phyloP scores from a whole-genome alignment of 345 rosid species.

The Arabis hirsuta region DNA sequence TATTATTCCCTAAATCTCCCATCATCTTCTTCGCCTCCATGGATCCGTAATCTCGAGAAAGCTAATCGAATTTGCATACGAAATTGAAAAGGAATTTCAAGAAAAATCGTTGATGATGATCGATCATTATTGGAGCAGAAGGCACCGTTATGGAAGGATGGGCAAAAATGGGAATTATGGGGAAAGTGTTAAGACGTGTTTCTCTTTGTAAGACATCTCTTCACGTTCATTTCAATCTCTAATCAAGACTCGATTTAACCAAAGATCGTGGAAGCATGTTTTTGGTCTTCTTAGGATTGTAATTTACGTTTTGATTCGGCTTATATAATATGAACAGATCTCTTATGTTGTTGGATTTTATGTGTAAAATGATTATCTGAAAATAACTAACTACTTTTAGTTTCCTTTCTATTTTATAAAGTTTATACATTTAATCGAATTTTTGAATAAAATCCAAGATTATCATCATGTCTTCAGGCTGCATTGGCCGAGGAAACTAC shows the following conservation, averaged over 20 bases:
- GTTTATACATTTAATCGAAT: neutral
- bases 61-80: slow-evolving; percentile 10
- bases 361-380: neutral
- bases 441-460: neutral
- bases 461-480: neutral
- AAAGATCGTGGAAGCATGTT: slow-evolving; percentile 46
- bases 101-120: slow-evolving; percentile 5
- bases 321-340: slow-evolving; percentile 1
- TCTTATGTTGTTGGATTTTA: slow-evolving; percentile 17
- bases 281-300: neutral
- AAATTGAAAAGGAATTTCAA: neutral
- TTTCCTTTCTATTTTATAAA: neutral
- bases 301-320: slow-evolving; percentile 23
- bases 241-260: neutral
- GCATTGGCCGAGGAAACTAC: slow-evolving; percentile 7
- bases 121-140: slow-evolving; percentile 14
- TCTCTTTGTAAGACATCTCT: slow-evolving; percentile 41
- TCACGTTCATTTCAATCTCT: slow-evolving; percentile 32
- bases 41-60: slow-evolving; percentile 1
- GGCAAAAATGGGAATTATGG: slow-evolving; percentile 47
- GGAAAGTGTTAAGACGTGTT: slow-evolving; percentile 44
- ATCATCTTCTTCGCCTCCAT: too few species aligned
- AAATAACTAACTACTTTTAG: neutral
- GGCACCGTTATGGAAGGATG: slow-evolving; percentile 42
- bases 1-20: neutral